Evolutionary conservation across 352 stramenopile genomes (phyloP), one percentile per base, ranked within the genome.

Genomic region (Globisporangium ultimum): DNA sequence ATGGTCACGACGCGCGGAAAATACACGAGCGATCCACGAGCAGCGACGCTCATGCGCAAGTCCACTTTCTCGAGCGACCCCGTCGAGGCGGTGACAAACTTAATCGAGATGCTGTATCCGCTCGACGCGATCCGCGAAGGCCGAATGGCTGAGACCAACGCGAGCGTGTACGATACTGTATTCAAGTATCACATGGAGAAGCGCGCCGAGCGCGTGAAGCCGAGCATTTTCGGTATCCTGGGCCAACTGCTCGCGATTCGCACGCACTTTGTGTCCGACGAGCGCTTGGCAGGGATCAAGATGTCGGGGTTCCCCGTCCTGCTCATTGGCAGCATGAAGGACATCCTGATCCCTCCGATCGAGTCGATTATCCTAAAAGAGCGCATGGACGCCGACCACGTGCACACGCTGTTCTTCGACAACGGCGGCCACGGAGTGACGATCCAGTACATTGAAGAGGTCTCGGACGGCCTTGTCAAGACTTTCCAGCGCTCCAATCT

Each of bases 71-170:
- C 67, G 7, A 70, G 62, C 2, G 63, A 79, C 58, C 38, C 67
- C 11, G 60, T 59, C 20, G 74, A 72, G 34, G 55, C 83, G 15
- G 72, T 77, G 40, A 67, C 82, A 21, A 72, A 62, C 48, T 71
- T 76, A 18, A 49, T 89, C 59, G 70, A 76, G 13, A 72, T 83
- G 28, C 59, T 91, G 47, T 91, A 87, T 52, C 75, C 78, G 10
- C 67, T 81, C 9, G 43, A 61, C 1, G 78, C 73, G 56, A 60
- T 88, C 14, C 47, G 47, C 36, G 53, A 22, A 43, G 63, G 51
- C 41, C 54, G 55, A 38, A 70, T 82, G 58, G 64, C 66, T 14
- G 72, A 70, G 51, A 68, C 61, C 14, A 63, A 54, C 41, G 64
- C 66, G 46, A 76, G 61, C 12, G 66, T 79, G 50, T 57, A 60